These are phyloP conservation scores for Gliomastix tumulicola DNA, from an alignment of 2,329 filamentous ascomycete genomes.

Conservation along the genomic window DNA sequence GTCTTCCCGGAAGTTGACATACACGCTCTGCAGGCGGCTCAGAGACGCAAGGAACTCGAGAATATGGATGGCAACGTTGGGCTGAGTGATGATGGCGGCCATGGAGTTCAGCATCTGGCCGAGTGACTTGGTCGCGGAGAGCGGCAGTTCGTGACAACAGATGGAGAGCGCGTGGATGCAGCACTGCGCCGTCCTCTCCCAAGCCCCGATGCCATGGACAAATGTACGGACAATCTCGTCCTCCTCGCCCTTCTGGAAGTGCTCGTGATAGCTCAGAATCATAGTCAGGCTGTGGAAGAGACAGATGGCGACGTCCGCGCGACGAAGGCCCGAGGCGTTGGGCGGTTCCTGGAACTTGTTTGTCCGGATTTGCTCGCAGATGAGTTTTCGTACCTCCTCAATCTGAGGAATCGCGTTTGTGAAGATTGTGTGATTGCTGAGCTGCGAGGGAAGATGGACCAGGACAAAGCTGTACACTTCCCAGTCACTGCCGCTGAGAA, in stretches of 20 bases:
- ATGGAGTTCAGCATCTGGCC: slow-evolving; percentile 86
- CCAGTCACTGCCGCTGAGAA: slow-evolving; percentile 77
- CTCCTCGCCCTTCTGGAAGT: slow-evolving; percentile 78
- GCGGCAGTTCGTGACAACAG: slow-evolving; percentile 88
- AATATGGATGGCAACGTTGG: slow-evolving; percentile 87
- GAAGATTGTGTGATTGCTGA: slow-evolving; percentile 87
- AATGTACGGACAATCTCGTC: slow-evolving; percentile 87
- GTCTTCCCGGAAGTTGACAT: slow-evolving; percentile 82
- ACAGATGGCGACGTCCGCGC: slow-evolving; percentile 82
- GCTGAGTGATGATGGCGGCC: slow-evolving; percentile 92
- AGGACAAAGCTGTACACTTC: slow-evolving; percentile 88
- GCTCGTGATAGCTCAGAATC: slow-evolving; percentile 81
- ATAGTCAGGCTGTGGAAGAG: slow-evolving; percentile 82
- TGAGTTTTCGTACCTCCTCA: slow-evolving; percentile 62
- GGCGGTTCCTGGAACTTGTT: slow-evolving; percentile 79
- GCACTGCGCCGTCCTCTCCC: slow-evolving; percentile 80
- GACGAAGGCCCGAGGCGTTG: slow-evolving; percentile 68
- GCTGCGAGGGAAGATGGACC: slow-evolving; percentile 77
- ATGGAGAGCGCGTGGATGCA: slow-evolving; percentile 94
- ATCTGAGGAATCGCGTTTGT: slow-evolving; percentile 66
- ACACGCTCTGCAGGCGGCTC: slow-evolving; percentile 75
- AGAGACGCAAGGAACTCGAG: slow-evolving; percentile 90
- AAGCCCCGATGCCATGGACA: slow-evolving; percentile 73
- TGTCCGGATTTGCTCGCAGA: slow-evolving; percentile 78
- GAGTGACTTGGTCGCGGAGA: slow-evolving; percentile 78